A percentile compares a stretch with the other conserved stretches of the same genome.
phyloP scores from a whole-genome alignment of 306 rosid species.

The Chamaecrista fasciculata region DNA sequence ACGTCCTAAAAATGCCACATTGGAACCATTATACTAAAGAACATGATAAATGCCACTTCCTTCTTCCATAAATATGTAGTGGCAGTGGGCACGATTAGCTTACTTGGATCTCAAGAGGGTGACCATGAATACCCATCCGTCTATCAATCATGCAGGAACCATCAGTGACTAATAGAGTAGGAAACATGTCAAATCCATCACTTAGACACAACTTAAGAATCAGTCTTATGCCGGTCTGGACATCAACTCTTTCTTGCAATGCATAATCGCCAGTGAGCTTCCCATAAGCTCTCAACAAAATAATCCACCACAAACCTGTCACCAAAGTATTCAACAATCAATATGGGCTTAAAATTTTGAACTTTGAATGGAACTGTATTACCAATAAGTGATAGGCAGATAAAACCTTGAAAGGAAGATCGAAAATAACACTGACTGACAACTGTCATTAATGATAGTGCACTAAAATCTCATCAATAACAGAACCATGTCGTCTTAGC shows the following conservation, averaged over 20 bases:
- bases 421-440: background rate
- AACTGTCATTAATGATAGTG: background rate
- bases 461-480: background rate
- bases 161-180: conserved; percentile 80
- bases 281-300: conserved; percentile 91
- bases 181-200: conserved; percentile 97
- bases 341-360: conserved; percentile 10
- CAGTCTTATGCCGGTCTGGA: conserved; percentile 87
- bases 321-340: conserved; percentile 15
- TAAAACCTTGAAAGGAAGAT: background rate
- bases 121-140: conserved; percentile 97
- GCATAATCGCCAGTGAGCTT: conserved; percentile 82
- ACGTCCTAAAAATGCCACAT: background rate
- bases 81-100: conserved; percentile 28
- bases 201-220: conserved; percentile 78
- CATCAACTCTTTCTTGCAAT: conserved; percentile 88
- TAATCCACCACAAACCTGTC: conserved; percentile 96
- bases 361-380: background rate
- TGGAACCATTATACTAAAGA: background rate
- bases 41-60: conserved; percentile 8
- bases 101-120: conserved; percentile 96
- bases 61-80: conserved; percentile 14
- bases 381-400: background rate
- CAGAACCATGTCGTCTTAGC: background rate
- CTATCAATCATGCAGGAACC: conserved; percentile 99